Conservation (phyloP, 2,329 filamentous ascomycete species). For the Colletotrichum karsti region DNA sequence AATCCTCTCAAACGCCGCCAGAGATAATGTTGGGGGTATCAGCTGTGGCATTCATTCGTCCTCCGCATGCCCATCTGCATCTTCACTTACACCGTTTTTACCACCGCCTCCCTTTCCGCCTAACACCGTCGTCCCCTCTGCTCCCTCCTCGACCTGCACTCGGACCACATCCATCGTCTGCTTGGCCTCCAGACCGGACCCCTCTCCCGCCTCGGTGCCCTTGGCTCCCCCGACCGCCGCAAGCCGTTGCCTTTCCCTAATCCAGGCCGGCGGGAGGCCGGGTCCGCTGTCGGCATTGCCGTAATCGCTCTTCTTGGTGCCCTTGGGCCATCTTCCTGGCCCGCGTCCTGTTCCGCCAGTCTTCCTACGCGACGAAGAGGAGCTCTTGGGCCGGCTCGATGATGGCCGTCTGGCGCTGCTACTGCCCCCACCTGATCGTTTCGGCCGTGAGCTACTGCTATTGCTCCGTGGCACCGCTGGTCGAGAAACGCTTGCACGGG, state of each 20-base stretch:
- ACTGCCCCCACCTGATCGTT: conserved; percentile 43
- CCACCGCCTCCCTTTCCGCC: neutral
- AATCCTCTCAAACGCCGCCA: neutral
- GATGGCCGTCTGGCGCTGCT: conserved; percentile 34
- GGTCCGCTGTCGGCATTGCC: conserved; percentile 73
- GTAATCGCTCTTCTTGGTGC: conserved; percentile 74
- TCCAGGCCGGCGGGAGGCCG: conserved; percentile 68
- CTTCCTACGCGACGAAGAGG: conserved; percentile 56
- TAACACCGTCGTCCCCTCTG: neutral
- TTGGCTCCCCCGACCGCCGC: neutral
- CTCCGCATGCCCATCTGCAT: neutral
- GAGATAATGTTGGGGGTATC: conserved; percentile 5
- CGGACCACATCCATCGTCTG: conserved; percentile 27
- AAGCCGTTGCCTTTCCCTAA: conserved; percentile 40
- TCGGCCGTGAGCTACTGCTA: conserved; percentile 47
- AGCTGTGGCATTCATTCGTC: conserved; percentile 9
- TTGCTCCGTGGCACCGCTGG: conserved; percentile 44
- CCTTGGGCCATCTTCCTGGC: conserved; percentile 73
- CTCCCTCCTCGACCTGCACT: conserved; percentile 22
- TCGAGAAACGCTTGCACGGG: conserved; percentile 51
- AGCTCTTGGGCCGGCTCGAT: conserved; percentile 47
- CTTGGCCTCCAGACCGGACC: neutral
- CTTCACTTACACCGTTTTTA: neutral
- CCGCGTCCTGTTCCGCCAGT: conserved; percentile 71
- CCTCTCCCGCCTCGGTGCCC: conserved; percentile 33